Evolutionary conservation across 306 rosid species (phyloP), one percentile per base, ranked within the genome.

Genomic region (Fragaria nilgerrensis): DNA sequence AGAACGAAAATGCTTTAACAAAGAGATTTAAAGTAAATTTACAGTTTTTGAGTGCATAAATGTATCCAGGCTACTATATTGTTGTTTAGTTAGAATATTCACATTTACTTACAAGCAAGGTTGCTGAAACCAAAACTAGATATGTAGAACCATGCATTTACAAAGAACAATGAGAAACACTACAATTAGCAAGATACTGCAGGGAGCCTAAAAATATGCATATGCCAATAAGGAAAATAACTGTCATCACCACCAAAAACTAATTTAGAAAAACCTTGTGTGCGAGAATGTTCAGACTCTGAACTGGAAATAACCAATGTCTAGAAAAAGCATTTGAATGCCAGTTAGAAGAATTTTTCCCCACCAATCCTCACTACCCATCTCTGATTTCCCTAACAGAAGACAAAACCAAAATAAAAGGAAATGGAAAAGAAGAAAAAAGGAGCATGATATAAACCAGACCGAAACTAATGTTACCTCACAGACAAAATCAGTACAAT

Each of bases 401-500:
- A 32, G 43, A 63, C 1, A 13, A 32, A 32, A 5, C 36, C 20
- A 23, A 62, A 9, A 27, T 23, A 29, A 13, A 32, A 11, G 43
- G 12, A 58, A 56, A 56, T 4, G 4, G 17, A n/a, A 63, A 62
- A 27, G 39, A 62, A 62, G 11, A 27, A 63, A n/a, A 32, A 52
- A 11, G 65, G 47, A 19, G 47, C 70, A 36, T 17, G 5, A 37
- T 9, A 20, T 37, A 32, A 13, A 61, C 39, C 37, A 29, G 0
- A 29, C 43, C 16, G 1, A 65, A 37, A 65, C 47, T 8, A 34
- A 27, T 62, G 9, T 12, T 34, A 17, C 70, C 70, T 7, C n/a
- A 64, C 45, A 62, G n/a, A 62, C 68, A 29, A 27, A 62, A 63
- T 32, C n/a, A 62, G 68, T 62, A 14, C 9, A 61, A 62, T 62